These are phyloP conservation scores for Fusarium pseudocircinatum DNA, from an alignment of 2,329 filamentous ascomycete genomes.

Conservation along the genomic window DNA sequence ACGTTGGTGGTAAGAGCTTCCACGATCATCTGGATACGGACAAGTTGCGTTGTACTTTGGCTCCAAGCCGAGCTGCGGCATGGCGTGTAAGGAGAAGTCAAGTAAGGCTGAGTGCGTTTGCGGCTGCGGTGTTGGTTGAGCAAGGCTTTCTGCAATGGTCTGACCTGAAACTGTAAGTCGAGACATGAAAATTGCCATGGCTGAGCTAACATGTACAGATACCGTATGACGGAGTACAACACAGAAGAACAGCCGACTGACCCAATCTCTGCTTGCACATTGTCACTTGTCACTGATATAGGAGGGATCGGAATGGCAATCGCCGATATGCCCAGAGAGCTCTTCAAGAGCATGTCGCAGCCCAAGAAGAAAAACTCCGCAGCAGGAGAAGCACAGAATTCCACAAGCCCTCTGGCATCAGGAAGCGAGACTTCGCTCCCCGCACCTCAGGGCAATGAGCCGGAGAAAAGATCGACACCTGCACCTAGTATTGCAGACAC, in stretches of 20 bases:
- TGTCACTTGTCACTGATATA: conserved; percentile 84
- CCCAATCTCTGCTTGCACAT: conserved; percentile 79
- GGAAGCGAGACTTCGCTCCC: conserved; percentile 10
- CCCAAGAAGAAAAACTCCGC: conserved; percentile 23
- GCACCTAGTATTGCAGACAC: conserved; percentile 12
- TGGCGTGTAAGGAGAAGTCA: conserved; percentile 79
- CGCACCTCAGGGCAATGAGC: conserved; percentile 1
- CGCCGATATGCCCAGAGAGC: conserved; percentile 73
- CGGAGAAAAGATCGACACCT: conserved; percentile 8
- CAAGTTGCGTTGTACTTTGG: conserved; percentile 74
- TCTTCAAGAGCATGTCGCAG: conserved; percentile 56
- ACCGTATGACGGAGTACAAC: conserved; percentile 71
- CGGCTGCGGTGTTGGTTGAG: conserved; percentile 74
- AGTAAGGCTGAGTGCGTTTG: conserved; percentile 75
- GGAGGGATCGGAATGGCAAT: conserved; percentile 84
- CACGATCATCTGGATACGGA: conserved; percentile 75
- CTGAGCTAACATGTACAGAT: conserved; percentile 49
- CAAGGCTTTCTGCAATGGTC: conserved; percentile 72
- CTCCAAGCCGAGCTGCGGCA: conserved; percentile 73
- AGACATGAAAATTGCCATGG: background rate
- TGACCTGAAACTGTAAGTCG: conserved; percentile 75
- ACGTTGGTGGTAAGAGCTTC: conserved; percentile 73
- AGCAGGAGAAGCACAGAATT: background rate
- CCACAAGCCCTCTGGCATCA: conserved; percentile 2
- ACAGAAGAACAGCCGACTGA: conserved; percentile 83